Conservation (phyloP, 768 basidiomycete species). For the Tulasnella sp. region DNA sequence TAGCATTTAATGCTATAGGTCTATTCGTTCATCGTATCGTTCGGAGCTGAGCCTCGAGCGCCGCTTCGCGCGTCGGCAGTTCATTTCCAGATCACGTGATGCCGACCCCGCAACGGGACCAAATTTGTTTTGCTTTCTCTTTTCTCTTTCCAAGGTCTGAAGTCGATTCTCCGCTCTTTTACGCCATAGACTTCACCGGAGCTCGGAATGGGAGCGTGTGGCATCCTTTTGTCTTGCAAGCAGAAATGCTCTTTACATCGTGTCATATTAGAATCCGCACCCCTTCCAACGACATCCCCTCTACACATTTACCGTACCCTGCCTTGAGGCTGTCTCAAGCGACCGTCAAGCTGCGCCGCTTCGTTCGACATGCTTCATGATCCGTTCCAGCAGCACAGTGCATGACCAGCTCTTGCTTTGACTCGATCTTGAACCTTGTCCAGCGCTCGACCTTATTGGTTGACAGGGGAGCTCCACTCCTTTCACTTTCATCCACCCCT, state of each 20-base stretch:
- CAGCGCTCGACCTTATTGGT: background rate
- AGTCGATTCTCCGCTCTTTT: background rate
- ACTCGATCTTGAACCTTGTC: constrained; percentile 1
- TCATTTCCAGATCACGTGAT: background rate
- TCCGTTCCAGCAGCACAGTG: background rate
- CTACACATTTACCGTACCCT: background rate
- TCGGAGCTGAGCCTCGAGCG: background rate
- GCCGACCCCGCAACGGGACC: background rate
- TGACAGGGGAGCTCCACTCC: background rate
- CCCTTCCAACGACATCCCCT: background rate
- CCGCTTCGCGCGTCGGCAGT: background rate
- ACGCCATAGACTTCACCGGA: background rate
- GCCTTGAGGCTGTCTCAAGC: background rate
- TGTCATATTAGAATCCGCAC: background rate
- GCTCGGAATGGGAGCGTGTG: background rate
- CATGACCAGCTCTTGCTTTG: background rate
- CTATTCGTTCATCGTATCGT: background rate
- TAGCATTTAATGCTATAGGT: background rate
- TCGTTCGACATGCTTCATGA: background rate
- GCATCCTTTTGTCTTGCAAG: background rate
- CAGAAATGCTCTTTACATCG: background rate
- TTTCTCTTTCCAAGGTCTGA: background rate
- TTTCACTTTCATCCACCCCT: background rate
- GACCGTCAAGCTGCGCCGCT: background rate
- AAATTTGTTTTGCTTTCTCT: background rate